Conservation (phyloP, 805 yeast species). For the Candida michaelii region DNA sequence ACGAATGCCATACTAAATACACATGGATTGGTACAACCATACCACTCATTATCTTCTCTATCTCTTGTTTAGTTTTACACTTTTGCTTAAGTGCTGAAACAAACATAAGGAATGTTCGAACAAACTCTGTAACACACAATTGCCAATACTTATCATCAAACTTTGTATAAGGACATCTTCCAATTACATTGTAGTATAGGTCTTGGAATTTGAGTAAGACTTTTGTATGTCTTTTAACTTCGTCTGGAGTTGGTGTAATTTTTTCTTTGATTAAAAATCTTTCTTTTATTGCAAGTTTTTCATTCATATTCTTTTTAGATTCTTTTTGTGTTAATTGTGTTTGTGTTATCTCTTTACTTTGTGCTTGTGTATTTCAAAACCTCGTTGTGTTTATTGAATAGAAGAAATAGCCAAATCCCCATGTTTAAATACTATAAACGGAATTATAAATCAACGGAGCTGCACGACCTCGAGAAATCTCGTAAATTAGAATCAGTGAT, state of each 20-base stretch:
- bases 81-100: background rate
- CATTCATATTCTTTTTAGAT: too few relatives aligned
- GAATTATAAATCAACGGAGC: too few relatives aligned
- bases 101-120: background rate
- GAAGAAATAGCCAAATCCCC: background rate
- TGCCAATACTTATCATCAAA: background rate
- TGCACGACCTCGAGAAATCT: background rate
- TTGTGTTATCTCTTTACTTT: too few relatives aligned
- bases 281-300: too few relatives aligned
- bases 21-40: background rate
- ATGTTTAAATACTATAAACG: too few relatives aligned
- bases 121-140: background rate
- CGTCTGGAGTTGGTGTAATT: background rate
- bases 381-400: background rate
- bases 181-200: background rate
- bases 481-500: background rate
- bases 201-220: background rate
- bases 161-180: background rate
- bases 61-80: background rate
- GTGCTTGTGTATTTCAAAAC: too few relatives aligned
- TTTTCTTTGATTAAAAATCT: background rate
- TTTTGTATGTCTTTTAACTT: background rate
- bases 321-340: too few relatives aligned
- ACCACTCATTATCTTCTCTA: background rate
- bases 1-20: conserved; percentile 22